A percentile compares a stretch with the other conserved stretches of the same genome.
These are phyloP conservation scores for Cladophialophora immunda DNA, from an alignment of 2,329 filamentous ascomycete species.

Conservation along the genomic window DNA sequence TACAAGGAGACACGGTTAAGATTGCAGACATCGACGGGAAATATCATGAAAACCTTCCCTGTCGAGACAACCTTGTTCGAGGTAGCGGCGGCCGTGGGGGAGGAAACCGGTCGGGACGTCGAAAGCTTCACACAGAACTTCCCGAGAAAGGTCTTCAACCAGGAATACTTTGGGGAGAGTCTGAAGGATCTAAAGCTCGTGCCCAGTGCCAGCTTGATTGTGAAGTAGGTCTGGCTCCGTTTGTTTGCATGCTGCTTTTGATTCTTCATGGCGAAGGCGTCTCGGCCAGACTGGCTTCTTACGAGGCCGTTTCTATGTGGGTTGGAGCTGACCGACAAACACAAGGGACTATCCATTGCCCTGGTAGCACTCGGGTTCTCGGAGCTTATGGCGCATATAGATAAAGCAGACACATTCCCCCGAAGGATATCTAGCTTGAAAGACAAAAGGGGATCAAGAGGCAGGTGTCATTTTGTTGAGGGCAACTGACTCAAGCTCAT, in stretches of 20 bases:
- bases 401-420: neutral
- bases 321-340: constrained; percentile 34
- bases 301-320: neutral
- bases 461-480: neutral
- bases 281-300: neutral
- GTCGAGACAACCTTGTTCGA: constrained; percentile 94
- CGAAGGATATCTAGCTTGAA: neutral
- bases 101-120: constrained; percentile 75
- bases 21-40: constrained; percentile 78
- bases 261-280: constrained; percentile 29
- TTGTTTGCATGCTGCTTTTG: constrained; percentile 10
- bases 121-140: constrained; percentile 85
- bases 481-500: neutral
- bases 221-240: constrained; percentile 55
- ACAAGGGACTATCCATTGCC: constrained; percentile 40
- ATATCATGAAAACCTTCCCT: constrained; percentile 84
- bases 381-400: neutral
- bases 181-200: constrained; percentile 90
- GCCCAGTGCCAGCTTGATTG: constrained; percentile 87
- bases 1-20: constrained; percentile 84
- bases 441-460: neutral
- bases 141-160: constrained; percentile 79
- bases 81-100: constrained; percentile 77
- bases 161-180: constrained; percentile 85
- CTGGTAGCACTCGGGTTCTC: constrained; percentile 29